Percentiles rank a stretch among this genome's conserved stretches.
Conservation (phyloP, 176 grass and related monocot species). For the Musa itinerans region DNA sequence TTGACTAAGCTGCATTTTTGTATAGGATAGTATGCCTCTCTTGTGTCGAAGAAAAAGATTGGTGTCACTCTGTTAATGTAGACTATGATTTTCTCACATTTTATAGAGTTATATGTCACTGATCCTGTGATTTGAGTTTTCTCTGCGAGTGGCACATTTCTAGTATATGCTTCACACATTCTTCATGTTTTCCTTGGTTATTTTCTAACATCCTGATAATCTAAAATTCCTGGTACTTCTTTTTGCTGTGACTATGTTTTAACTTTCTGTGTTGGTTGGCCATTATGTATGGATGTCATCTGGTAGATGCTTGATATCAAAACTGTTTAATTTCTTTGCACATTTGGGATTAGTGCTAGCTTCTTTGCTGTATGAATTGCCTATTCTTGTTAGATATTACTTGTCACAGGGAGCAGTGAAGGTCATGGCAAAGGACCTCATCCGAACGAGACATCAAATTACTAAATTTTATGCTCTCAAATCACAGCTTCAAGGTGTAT, state of each 20-base stretch:
- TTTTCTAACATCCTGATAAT: background rate
- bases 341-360: background rate
- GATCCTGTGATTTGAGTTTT: background rate
- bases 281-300: background rate
- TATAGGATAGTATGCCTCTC: no score
- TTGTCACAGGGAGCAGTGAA: slow-evolving; percentile 11
- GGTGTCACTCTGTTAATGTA: no score
- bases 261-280: background rate
- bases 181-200: background rate
- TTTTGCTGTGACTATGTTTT: background rate
- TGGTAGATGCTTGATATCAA: no score
- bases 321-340: no score
- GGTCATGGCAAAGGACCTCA: slow-evolving; percentile 18
- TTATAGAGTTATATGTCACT: background rate
- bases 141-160: background rate
- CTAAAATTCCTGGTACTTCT: no score
- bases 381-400: background rate
- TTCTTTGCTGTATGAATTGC: background rate
- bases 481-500: slow-evolving; percentile 16
- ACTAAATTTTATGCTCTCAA: slow-evolving; percentile 17
- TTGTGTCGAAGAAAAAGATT: no score
- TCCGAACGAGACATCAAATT: slow-evolving; percentile 13
- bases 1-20: no score
- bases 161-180: background rate
- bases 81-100: no score